phyloP scores from a whole-genome alignment of 1,284 basidiomycete species.

The Trichosporon asahii region DNA sequence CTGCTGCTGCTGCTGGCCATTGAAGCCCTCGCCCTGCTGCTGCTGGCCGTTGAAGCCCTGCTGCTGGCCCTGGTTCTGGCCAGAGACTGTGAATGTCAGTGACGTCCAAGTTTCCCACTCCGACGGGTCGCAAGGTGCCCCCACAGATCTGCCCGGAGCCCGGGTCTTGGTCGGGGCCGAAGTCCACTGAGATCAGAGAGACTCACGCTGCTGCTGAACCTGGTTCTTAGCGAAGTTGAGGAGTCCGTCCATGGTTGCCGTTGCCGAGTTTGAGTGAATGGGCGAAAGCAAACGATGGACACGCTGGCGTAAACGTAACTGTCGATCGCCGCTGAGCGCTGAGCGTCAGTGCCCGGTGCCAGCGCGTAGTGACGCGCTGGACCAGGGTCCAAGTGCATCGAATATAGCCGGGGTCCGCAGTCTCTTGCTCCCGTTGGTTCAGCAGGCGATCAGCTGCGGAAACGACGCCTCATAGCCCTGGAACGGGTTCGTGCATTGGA shows the following conservation, averaged over 20 bases:
- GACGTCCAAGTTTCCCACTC: neutral
- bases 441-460: neutral
- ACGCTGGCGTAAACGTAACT: neutral
- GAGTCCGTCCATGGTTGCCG: slow-evolving; percentile 32
- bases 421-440: neutral
- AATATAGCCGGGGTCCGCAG: neutral
- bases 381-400: neutral
- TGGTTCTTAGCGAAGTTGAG: slow-evolving; percentile 36
- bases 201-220: slow-evolving; percentile 28
- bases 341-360: neutral
- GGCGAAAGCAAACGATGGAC: neutral
- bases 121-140: neutral
- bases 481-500: neutral
- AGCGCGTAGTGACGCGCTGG: neutral
- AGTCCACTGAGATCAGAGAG: neutral
- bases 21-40: slow-evolving; percentile 15
- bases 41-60: slow-evolving; percentile 20
- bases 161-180: neutral
- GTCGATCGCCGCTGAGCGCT: neutral
- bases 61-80: slow-evolving; percentile 19
- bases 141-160: neutral
- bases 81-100: slow-evolving; percentile 13
- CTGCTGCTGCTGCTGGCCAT: slow-evolving; percentile 9
- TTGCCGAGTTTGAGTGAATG: neutral
- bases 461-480: neutral